phyloP scores from a whole-genome alignment of 2,329 filamentous ascomycete species.

The Hypoxylon sp. region DNA sequence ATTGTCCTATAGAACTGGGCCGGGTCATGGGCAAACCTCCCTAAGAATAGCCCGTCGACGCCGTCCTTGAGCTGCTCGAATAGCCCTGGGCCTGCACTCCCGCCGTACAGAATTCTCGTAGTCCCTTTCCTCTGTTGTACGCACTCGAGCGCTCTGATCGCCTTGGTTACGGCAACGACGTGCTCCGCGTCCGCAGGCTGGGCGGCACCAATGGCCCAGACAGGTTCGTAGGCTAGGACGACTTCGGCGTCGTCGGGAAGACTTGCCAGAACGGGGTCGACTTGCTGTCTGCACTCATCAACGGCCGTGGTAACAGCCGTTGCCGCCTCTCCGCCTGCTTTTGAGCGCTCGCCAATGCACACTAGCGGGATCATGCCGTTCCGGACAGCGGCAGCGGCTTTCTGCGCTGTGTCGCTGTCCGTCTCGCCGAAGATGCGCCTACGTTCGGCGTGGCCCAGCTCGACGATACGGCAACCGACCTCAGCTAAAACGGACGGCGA shows the following conservation, averaged over 20 bases:
- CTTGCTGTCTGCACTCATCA: slow-evolving; percentile 75
- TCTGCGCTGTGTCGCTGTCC: slow-evolving; percentile 76
- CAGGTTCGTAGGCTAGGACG: slow-evolving; percentile 87
- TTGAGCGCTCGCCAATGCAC: slow-evolving; percentile 81
- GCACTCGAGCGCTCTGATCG: slow-evolving; percentile 70
- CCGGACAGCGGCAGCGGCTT: slow-evolving; percentile 76
- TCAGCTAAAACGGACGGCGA: slow-evolving; percentile 77
- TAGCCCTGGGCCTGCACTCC: slow-evolving; percentile 84
- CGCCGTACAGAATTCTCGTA: slow-evolving; percentile 84
- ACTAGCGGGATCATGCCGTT: slow-evolving; percentile 83
- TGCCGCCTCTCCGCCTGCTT: slow-evolving; percentile 50
- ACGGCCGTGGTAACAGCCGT: slow-evolving; percentile 69
- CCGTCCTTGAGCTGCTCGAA: slow-evolving; percentile 77
- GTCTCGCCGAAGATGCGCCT: slow-evolving; percentile 80
- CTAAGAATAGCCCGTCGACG: slow-evolving; percentile 86
- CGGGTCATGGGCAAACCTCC: slow-evolving; percentile 84
- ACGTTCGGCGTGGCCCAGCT: slow-evolving; percentile 86
- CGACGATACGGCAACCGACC: slow-evolving; percentile 79
- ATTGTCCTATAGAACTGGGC: slow-evolving; percentile 80
- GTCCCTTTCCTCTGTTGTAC: slow-evolving; percentile 67
- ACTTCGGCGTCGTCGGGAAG: slow-evolving; percentile 76
- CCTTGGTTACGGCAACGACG: slow-evolving; percentile 78
- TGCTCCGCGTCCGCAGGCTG: slow-evolving; percentile 80
- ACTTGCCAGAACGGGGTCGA: slow-evolving; percentile 73
- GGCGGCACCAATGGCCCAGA: slow-evolving; percentile 87